These are phyloP conservation scores for Anacardium occidentale DNA, from an alignment of 345 rosid genomes.

Conservation along the genomic window DNA sequence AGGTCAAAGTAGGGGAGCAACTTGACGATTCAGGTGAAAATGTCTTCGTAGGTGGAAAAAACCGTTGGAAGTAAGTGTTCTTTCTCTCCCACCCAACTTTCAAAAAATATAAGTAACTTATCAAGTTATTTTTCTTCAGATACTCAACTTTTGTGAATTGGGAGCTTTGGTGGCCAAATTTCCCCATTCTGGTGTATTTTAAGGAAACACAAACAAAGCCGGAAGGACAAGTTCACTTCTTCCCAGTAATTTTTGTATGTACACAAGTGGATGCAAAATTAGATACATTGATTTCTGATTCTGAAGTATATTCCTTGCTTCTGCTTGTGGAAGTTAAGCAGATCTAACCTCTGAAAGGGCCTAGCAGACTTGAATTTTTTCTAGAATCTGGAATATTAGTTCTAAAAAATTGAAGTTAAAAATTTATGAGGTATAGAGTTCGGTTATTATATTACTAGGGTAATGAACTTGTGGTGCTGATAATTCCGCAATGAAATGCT, in stretches of 20 bases:
- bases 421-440: neutral
- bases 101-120: conserved; percentile 1
- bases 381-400: too few species aligned
- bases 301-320: neutral
- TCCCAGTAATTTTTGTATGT: conserved; percentile 78
- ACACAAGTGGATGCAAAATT: neutral
- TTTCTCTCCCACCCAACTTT: neutral
- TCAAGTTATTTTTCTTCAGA: conserved; percentile 26
- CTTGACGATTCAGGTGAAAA: conserved; percentile 72
- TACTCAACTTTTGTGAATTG: conserved; percentile 74
- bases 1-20: conserved; percentile 66
- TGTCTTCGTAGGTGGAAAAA: conserved; percentile 73
- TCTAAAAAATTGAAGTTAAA: neutral
- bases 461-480: neutral
- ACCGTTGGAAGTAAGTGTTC: conserved; percentile 70
- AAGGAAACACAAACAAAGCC: conserved; percentile 76
- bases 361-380: neutral
- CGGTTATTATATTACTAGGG: neutral
- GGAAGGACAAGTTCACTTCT: conserved; percentile 84
- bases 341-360: neutral
- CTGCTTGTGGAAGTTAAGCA: neutral
- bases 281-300: neutral
- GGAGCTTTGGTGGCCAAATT: conserved; percentile 88
- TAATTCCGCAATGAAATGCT: neutral
- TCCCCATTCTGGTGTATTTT: conserved; percentile 69